Conservation (phyloP, 2,329 filamentous ascomycete genomes). For the Coniochaeta sp. region DNA sequence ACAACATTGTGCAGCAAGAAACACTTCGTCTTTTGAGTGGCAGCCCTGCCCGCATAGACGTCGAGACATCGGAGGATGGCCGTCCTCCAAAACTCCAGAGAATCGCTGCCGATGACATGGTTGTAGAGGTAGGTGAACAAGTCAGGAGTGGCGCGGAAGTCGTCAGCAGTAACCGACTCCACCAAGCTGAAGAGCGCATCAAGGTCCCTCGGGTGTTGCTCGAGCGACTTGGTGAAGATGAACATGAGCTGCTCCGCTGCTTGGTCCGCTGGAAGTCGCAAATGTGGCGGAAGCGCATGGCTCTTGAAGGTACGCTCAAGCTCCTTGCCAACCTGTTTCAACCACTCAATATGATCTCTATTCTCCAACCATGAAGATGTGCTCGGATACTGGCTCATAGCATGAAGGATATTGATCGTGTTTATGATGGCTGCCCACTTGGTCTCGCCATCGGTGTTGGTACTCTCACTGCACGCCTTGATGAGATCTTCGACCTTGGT, state of each 20-base stretch:
- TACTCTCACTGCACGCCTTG: constrained; percentile 55
- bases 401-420: constrained; percentile 76
- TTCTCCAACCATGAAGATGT: constrained; percentile 66
- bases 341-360: constrained; percentile 51
- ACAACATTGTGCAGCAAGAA: constrained; percentile 89
- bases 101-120: constrained; percentile 75
- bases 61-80: constrained; percentile 83
- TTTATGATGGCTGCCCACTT: constrained; percentile 69
- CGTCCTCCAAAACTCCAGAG: constrained; percentile 77
- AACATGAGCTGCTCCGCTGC: constrained; percentile 81
- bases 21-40: constrained; percentile 83
- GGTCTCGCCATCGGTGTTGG: constrained; percentile 61
- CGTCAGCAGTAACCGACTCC: constrained; percentile 74
- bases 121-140: constrained; percentile 80
- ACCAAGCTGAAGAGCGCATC: constrained; percentile 81
- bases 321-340: constrained; percentile 64
- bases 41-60: constrained; percentile 70
- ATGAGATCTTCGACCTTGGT: constrained; percentile 57
- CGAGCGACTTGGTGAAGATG: constrained; percentile 75
- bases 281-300: constrained; percentile 60
- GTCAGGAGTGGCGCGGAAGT: constrained; percentile 69
- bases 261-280: constrained; percentile 83
- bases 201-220: constrained; percentile 65
- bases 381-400: constrained; percentile 61
- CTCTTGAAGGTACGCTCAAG: constrained; percentile 67